Percentiles rank a stretch among this genome's conserved stretches.
phyloP scores from a whole-genome alignment of 2,329 filamentous ascomycete species.

The Aureobasidium leucospermi region DNA sequence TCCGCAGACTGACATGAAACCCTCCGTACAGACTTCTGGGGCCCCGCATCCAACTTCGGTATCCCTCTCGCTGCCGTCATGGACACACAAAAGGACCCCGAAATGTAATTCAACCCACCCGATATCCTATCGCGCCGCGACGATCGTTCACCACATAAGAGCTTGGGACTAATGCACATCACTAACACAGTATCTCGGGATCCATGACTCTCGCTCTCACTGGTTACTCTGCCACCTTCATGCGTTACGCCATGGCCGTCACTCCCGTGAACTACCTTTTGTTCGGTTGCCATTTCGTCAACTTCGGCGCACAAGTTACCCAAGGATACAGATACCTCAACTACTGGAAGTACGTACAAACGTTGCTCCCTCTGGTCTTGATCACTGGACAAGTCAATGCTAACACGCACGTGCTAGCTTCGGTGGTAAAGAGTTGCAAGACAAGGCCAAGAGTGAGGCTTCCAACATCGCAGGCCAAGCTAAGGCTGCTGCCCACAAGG shows the following conservation, averaged over 20 bases:
- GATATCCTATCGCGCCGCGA: background rate
- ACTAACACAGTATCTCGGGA: slow-evolving; percentile 51
- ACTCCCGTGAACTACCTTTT: slow-evolving; percentile 59
- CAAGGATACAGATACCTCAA: slow-evolving; percentile 57
- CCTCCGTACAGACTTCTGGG: slow-evolving; percentile 41
- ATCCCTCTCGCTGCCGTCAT: slow-evolving; percentile 48
- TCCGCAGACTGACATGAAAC: background rate
- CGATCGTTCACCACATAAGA: background rate
- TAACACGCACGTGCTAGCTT: slow-evolving; percentile 22
- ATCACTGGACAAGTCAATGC: background rate
- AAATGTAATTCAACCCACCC: slow-evolving; percentile 34
- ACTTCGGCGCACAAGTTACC: slow-evolving; percentile 53
- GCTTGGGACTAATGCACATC: slow-evolving; percentile 3
- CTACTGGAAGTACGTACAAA: slow-evolving; percentile 44
- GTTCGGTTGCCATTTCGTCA: slow-evolving; percentile 60
- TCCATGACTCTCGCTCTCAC: slow-evolving; percentile 55
- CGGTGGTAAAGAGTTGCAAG: slow-evolving; percentile 37
- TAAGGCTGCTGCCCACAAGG: slow-evolving; percentile 19
- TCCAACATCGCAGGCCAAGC: slow-evolving; percentile 6
- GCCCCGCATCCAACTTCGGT: slow-evolving; percentile 46
- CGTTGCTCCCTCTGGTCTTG: background rate
- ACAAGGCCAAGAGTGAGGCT: slow-evolving; percentile 24
- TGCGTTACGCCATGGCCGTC: slow-evolving; percentile 60
- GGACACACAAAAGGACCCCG: slow-evolving; percentile 47
- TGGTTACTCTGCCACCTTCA: slow-evolving; percentile 57